Base-by-base conservation (phyloP, 1,284 basidiomycete genomes). In the Hemileia vastatrix region DNA sequence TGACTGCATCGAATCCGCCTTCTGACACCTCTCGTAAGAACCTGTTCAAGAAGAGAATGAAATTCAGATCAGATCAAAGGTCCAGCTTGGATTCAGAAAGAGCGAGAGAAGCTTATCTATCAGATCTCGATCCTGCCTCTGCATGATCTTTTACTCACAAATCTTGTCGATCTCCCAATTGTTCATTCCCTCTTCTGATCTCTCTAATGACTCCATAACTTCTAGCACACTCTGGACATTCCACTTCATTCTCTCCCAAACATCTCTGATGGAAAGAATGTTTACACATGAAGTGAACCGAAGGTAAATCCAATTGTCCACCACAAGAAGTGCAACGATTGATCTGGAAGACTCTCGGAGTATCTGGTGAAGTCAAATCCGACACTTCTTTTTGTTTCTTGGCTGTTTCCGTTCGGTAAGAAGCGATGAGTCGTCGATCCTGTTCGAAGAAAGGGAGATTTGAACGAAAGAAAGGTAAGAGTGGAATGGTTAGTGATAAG, bases 221-320 rank as follows among this genome's bases (percentile, higher is more conserved):
- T n/a, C n/a, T n/a, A n/a, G n/a, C n/a, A n/a, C n/a, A n/a, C n/a
- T n/a, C n/a, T n/a, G n/a, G n/a, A n/a, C n/a, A n/a, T n/a, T n/a
- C n/a, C n/a, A n/a, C n/a, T n/a, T n/a, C n/a, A n/a, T n/a, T n/a
- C n/a, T n/a, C n/a, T n/a, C n/a, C n/a, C n/a, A n/a, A n/a, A n/a
- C n/a, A 88, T 87, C 90, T 80, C 75, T 94, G 90, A 74, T 98
- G 95, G 78, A 90, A 98, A 66, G 87, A 91, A 76, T 98, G 94
- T 72, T 88, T 86, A 77, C 93, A 98, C 93, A 97, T 95, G 72
- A 97, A 98, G 77, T 98, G 93, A 3, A 97, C 82, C 64, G 84
- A 87, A 0, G 94, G 94, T 18, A 96, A 81, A 74, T 96, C 92
- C 64, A 97, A 83, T 70, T 88, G 87, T 0, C 86, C 88, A 15